phyloP scores from a whole-genome alignment of 2,329 filamentous ascomycete genomes.

The Penicillium decumbens region DNA sequence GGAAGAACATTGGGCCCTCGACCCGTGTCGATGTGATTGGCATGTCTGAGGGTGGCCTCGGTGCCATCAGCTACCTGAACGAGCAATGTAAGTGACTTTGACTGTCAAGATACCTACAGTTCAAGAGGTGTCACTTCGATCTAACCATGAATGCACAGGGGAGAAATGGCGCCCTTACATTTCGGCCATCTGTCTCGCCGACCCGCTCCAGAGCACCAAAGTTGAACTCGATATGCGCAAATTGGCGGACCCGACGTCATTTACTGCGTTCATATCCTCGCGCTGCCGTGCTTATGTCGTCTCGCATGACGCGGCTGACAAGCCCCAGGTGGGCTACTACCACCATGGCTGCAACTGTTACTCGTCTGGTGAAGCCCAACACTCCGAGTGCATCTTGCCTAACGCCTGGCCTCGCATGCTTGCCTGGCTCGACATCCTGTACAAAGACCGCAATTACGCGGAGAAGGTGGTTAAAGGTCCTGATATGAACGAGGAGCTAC shows the following conservation, averaged over 20 bases:
- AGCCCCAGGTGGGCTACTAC: constrained; percentile 51
- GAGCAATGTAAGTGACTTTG: constrained; percentile 45
- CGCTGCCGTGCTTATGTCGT: constrained; percentile 59
- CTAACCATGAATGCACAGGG: constrained; percentile 29
- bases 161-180: constrained; percentile 36
- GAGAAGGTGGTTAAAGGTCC: constrained; percentile 27
- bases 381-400: constrained; percentile 61
- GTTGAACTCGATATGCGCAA: constrained; percentile 24
- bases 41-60: constrained; percentile 62
- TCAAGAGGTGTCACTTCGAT: not conserved
- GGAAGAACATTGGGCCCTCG: constrained; percentile 36
- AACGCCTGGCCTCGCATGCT: constrained; percentile 52
- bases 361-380: constrained; percentile 58
- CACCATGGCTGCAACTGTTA: constrained; percentile 63
- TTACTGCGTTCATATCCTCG: constrained; percentile 41
- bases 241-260: constrained; percentile 11
- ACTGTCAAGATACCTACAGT: not conserved
- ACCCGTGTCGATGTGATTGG: constrained; percentile 66
- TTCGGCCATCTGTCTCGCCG: constrained; percentile 38
- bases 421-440: constrained; percentile 58
- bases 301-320: constrained; percentile 51
- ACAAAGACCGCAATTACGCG: constrained; percentile 43
- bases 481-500: constrained; percentile 15
- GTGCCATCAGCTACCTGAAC: constrained; percentile 57
- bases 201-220: constrained; percentile 34